A percentile compares a stretch with the other conserved stretches of the same genome.
Evolutionary conservation across 2,329 filamentous ascomycete genomes (phyloP).

Genomic region (Epichloe coenophiala): DNA sequence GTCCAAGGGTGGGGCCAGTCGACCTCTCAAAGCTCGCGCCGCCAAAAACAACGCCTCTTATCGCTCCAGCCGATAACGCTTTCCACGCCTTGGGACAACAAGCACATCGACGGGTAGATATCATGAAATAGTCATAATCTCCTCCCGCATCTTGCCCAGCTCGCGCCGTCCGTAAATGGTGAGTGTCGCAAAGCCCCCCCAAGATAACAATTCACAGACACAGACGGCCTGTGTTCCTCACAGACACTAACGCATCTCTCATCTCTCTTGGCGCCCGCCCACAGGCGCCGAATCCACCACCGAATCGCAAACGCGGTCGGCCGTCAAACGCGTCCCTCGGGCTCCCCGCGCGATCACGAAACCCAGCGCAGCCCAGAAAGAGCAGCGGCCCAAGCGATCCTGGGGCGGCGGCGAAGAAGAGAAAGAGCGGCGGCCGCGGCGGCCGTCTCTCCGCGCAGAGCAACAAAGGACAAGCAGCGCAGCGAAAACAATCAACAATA

Average conservation of each 20-base stretch:
- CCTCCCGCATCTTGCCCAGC: background rate
- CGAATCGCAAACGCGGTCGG: constrained; percentile 29
- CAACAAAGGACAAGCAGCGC: background rate
- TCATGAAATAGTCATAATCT: background rate
- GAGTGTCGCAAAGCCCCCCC: background rate
- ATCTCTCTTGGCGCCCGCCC: too few relatives aligned
- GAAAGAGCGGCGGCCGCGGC: background rate
- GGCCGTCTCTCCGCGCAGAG: constrained; percentile 15
- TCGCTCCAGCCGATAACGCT: background rate
- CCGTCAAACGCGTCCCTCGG: constrained; percentile 1
- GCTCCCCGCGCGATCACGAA: background rate
- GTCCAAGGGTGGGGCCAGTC: background rate
- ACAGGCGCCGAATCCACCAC: constrained; percentile 12
- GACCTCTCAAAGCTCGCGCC: background rate
- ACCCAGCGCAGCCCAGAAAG: background rate
- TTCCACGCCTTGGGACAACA: background rate
- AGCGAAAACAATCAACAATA: background rate
- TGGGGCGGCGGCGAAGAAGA: background rate
- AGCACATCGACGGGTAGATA: background rate
- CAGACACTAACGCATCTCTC: background rate
- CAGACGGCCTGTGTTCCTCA: background rate
- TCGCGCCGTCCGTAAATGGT: background rate
- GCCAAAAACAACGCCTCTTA: background rate
- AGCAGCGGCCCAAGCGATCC: background rate
- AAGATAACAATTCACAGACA: too few relatives aligned